These are phyloP conservation scores for Violaceomyces palustris DNA, from an alignment of 1,284 basidiomycete species.

Conservation along the genomic window DNA sequence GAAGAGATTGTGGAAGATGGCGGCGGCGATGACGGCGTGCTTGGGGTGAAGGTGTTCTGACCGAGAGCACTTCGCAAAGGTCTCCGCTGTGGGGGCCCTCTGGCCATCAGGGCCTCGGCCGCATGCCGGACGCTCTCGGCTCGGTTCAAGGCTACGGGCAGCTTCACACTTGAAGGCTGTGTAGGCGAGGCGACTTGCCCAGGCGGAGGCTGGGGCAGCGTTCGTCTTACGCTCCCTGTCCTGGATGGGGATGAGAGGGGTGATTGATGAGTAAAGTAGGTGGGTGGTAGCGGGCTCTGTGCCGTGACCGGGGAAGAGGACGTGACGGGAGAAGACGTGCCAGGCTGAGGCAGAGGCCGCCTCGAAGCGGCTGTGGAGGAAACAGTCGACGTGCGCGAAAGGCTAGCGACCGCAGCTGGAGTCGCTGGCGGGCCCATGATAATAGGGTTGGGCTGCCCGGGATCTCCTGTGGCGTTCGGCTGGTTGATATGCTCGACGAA, in stretches of 20 bases:
- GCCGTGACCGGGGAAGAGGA: too few relatives aligned
- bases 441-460: slow-evolving; percentile 3
- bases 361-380: slow-evolving; percentile 23
- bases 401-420: slow-evolving; percentile 1
- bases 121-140: slow-evolving; percentile 37
- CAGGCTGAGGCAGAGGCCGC: slow-evolving; percentile 23
- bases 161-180: slow-evolving; percentile 4
- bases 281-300: too few relatives aligned
- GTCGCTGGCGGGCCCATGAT: slow-evolving; percentile 9
- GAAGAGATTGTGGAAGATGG: background rate
- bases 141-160: slow-evolving; percentile 14
- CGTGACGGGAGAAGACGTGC: too few relatives aligned
- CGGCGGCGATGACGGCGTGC: slow-evolving; percentile 2
- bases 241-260: too few relatives aligned
- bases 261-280: too few relatives aligned
- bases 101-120: slow-evolving; percentile 42
- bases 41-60: slow-evolving; percentile 24
- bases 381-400: slow-evolving; percentile 21
- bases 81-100: slow-evolving; percentile 30
- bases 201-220: slow-evolving; percentile 18
- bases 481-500: too few relatives aligned
- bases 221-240: too few relatives aligned
- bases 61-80: slow-evolving; percentile 19
- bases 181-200: slow-evolving; percentile 7
- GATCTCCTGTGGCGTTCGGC: background rate